Conservation (phyloP, 371 early-diverging fungal genomes). For the Mortierella sp. region DNA sequence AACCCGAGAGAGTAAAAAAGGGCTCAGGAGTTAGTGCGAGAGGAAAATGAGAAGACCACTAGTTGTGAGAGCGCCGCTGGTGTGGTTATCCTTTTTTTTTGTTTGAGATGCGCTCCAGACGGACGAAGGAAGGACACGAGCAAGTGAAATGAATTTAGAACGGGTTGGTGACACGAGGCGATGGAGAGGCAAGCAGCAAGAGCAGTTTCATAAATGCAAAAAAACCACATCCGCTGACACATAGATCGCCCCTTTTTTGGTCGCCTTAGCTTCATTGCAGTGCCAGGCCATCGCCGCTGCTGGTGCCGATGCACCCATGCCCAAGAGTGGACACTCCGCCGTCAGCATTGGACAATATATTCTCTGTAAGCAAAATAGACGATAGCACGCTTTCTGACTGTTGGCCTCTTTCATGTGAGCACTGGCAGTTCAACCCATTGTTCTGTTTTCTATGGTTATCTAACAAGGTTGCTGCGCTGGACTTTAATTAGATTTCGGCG, state of each 20-base stretch:
- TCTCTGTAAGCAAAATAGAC: constrained; percentile 42
- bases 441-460: constrained; percentile 2
- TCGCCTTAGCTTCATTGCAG: constrained; percentile 36
- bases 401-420: not conserved
- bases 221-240: not conserved
- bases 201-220: not conserved
- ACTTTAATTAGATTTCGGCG: constrained; percentile 44
- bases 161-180: not conserved
- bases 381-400: not conserved
- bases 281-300: constrained; percentile 41
- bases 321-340: constrained; percentile 50
- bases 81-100: too few species aligned
- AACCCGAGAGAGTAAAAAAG: not conserved
- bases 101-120: not conserved
- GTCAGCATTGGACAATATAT: constrained; percentile 57
- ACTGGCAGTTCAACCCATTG: not conserved
- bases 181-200: not conserved
- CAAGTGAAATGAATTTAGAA: not conserved
- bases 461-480: not conserved
- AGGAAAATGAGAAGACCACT: not conserved
- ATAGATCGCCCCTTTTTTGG: not conserved
- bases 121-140: not conserved
- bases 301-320: constrained; percentile 43
- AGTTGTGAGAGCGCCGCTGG: not conserved
- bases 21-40: not conserved